A percentile compares a stretch with the other conserved stretches of the same genome.
Evolutionary conservation across 805 yeast species (phyloP).

Genomic region (Pichia paraexigua): DNA sequence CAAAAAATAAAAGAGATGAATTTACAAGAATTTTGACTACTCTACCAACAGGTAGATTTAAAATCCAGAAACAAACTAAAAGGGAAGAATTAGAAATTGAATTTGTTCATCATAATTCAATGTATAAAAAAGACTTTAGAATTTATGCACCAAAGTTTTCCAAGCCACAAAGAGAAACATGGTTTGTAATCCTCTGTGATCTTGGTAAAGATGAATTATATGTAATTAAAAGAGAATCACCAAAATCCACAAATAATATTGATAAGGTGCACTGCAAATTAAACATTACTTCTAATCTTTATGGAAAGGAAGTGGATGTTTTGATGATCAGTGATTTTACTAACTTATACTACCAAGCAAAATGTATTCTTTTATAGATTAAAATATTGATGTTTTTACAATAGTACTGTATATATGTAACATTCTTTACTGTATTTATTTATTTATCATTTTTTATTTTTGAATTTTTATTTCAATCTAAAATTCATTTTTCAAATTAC

Average conservation of each 20-base stretch:
- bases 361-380: constrained; percentile 1
- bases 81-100: constrained; percentile 33
- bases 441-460: too few species aligned
- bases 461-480: too few species aligned
- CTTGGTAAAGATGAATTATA: constrained; percentile 44
- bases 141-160: constrained; percentile 78
- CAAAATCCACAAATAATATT: constrained; percentile 29
- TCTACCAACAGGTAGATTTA: constrained; percentile 53
- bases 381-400: too few species aligned
- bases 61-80: constrained; percentile 29
- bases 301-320: constrained; percentile 39
- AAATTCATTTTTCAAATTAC: not conserved
- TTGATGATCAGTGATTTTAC: constrained; percentile 60
- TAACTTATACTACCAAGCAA: constrained; percentile 32
- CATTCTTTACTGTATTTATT: too few species aligned
- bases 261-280: constrained; percentile 39
- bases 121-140: constrained; percentile 50
- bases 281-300: constrained; percentile 40
- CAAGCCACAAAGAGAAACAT: constrained; percentile 84
- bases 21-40: constrained; percentile 47
- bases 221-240: constrained; percentile 70
- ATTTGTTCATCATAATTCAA: constrained; percentile 45
- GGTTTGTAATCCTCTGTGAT: constrained; percentile 70
- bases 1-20: constrained; percentile 33
- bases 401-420: too few species aligned